A percentile compares a stretch with the other conserved stretches of the same genome.
Conservation (phyloP, 176 grass and related monocot species). For the Chloris gayana region DNA sequence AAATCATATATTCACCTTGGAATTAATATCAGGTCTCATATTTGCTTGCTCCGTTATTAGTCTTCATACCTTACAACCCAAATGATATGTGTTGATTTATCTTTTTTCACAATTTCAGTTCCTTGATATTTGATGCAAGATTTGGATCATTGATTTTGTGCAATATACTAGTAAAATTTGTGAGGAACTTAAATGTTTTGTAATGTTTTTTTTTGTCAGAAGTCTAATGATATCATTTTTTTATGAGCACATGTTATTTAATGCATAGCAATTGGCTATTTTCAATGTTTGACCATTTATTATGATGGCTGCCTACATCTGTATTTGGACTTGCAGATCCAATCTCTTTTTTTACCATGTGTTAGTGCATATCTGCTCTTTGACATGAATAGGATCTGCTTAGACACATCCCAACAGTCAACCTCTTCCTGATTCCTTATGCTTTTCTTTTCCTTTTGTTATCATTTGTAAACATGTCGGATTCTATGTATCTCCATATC, state of each 20-base stretch:
- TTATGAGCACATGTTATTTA: neutral
- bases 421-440: neutral
- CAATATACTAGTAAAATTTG: neutral
- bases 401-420: too few relatives aligned
- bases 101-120: conserved; percentile 10
- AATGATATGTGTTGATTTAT: conserved; percentile 2
- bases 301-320: neutral
- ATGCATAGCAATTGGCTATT: neutral
- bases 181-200: conserved; percentile 1
- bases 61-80: conserved; percentile 27
- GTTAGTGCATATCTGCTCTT: too few relatives aligned
- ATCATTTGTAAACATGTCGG: neutral
- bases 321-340: neutral
- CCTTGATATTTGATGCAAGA: conserved; percentile 22
- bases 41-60: conserved; percentile 13
- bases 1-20: conserved; percentile 82
- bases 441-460: neutral
- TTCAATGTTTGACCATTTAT: neutral
- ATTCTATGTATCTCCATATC: neutral
- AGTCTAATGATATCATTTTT: conserved; percentile 7
- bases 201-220: neutral
- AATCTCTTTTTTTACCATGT: neutral
- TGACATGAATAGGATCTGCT: too few relatives aligned
- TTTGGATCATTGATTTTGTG: conserved; percentile 1
- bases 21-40: conserved; percentile 88